These are phyloP conservation scores for Penicillium capsulatum DNA, from an alignment of 2,329 filamentous ascomycete species.

Conservation along the genomic window DNA sequence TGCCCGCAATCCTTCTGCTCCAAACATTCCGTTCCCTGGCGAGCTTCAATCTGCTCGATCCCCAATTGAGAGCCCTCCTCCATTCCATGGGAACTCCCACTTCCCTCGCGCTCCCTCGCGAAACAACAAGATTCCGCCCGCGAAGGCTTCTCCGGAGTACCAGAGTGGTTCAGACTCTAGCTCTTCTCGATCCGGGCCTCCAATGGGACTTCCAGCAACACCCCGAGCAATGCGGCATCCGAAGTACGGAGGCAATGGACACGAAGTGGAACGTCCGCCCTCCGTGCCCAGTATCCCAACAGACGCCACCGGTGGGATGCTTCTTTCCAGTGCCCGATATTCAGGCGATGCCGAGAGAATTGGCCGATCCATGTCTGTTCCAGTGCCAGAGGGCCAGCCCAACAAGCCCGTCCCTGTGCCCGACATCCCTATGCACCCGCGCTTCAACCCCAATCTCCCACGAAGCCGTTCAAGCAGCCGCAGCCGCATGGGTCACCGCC, in stretches of 20 bases:
- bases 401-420: conserved; percentile 21
- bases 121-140: conserved; percentile 30
- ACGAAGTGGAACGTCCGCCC: conserved; percentile 47
- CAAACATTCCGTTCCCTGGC: conserved; percentile 71
- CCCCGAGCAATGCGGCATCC: conserved; percentile 84
- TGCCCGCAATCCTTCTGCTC: conserved; percentile 72
- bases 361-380: conserved; percentile 39
- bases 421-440: conserved; percentile 40
- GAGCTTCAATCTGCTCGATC: conserved; percentile 45
- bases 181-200: conserved; percentile 44
- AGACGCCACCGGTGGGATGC: conserved; percentile 37
- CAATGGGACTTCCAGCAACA: conserved; percentile 80
- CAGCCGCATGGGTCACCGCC: conserved; percentile 30
- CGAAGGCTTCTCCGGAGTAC: conserved; percentile 38
- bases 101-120: conserved; percentile 32
- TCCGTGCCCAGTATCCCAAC: conserved; percentile 54
- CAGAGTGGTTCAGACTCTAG: conserved; percentile 39
- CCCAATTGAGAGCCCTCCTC: conserved; percentile 43
- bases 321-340: conserved; percentile 36
- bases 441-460: conserved; percentile 39
- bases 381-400: conserved; percentile 29
- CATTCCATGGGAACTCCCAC: conserved; percentile 30
- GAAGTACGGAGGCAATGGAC: conserved; percentile 53
- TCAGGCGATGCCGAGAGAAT: conserved; percentile 36
- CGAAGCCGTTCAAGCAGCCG: conserved; percentile 42